phyloP scores from a whole-genome alignment of 2,329 filamentous ascomycete genomes.

The Fusarium sp. region DNA sequence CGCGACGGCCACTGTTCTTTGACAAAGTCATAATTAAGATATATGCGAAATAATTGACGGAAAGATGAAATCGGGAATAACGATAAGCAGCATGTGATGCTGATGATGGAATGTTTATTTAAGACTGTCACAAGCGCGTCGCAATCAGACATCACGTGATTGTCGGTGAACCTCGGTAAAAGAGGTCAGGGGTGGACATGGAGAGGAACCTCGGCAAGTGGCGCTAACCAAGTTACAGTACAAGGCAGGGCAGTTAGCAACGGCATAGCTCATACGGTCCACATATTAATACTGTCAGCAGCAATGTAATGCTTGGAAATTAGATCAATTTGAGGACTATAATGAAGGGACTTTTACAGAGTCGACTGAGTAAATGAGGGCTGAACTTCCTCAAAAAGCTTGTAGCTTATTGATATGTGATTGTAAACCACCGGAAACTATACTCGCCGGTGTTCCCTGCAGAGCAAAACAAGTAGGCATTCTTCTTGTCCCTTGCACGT shows the following conservation, averaged over 20 bases:
- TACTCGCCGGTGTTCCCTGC: too few species aligned
- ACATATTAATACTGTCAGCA: too few species aligned
- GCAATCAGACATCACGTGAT: background rate
- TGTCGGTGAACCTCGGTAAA: background rate
- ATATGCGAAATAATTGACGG: background rate
- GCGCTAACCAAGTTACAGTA: background rate
- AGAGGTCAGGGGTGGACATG: background rate
- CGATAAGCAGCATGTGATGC: slow-evolving; percentile 2
- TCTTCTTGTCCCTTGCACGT: too few species aligned
- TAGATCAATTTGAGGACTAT: too few species aligned
- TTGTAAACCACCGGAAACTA: too few species aligned
- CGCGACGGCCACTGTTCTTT: slow-evolving; percentile 25
- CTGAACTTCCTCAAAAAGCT: too few species aligned
- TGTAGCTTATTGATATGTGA: too few species aligned
- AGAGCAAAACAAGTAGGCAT: too few species aligned
- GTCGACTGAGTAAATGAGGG: too few species aligned
- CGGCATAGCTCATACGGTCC: background rate
- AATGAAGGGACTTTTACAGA: too few species aligned
- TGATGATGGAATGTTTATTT: slow-evolving; percentile 2
- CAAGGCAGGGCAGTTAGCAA: background rate
- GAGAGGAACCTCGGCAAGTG: background rate
- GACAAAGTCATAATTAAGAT: background rate
- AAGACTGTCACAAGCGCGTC: background rate
- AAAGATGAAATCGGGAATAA: background rate
- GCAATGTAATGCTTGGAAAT: too few species aligned